These are phyloP conservation scores for Nannizzia gypsea DNA, from an alignment of 2,329 filamentous ascomycete genomes.

Conservation along the genomic window DNA sequence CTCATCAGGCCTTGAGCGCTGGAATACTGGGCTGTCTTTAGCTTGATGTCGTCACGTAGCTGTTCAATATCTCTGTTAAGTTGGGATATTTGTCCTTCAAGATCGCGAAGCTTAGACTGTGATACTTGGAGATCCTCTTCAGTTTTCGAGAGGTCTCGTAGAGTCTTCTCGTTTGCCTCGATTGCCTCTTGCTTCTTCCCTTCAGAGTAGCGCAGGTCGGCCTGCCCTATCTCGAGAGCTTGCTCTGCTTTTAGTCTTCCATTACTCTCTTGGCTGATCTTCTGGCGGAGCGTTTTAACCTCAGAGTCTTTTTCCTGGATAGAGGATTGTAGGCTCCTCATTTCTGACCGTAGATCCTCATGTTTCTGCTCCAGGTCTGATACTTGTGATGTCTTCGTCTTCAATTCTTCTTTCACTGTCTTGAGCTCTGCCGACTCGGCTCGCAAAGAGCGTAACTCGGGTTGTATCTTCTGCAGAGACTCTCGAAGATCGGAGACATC, in stretches of 20 bases:
- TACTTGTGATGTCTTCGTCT: conserved; percentile 50
- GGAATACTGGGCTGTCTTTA: conserved; percentile 74
- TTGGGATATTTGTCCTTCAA: conserved; percentile 62
- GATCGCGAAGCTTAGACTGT: conserved; percentile 50
- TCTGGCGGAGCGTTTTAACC: conserved; percentile 65
- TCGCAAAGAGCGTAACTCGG: conserved; percentile 67
- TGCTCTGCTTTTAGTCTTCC: conserved; percentile 66
- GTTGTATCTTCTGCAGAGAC: conserved; percentile 70
- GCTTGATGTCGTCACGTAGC: conserved; percentile 65
- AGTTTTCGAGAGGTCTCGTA: conserved; percentile 56
- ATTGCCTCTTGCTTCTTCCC: conserved; percentile 66
- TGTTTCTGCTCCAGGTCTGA: conserved; percentile 69
- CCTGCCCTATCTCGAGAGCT: conserved; percentile 58
- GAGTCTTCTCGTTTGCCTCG: conserved; percentile 58
- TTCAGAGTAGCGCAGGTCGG: conserved; percentile 67
- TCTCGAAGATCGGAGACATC: conserved; percentile 72
- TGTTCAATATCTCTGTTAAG: conserved; percentile 55
- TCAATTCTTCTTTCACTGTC: conserved; percentile 61
- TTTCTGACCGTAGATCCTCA: conserved; percentile 65
- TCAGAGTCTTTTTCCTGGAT: conserved; percentile 65
- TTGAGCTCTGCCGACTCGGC: conserved; percentile 67
- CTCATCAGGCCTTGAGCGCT: conserved; percentile 75
- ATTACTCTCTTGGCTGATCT: conserved; percentile 61
- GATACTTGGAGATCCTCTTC: conserved; percentile 56
- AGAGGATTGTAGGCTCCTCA: conserved; percentile 57